phyloP scores from a whole-genome alignment of 768 basidiomycete genomes.

The Rhizopogon sp. region DNA sequence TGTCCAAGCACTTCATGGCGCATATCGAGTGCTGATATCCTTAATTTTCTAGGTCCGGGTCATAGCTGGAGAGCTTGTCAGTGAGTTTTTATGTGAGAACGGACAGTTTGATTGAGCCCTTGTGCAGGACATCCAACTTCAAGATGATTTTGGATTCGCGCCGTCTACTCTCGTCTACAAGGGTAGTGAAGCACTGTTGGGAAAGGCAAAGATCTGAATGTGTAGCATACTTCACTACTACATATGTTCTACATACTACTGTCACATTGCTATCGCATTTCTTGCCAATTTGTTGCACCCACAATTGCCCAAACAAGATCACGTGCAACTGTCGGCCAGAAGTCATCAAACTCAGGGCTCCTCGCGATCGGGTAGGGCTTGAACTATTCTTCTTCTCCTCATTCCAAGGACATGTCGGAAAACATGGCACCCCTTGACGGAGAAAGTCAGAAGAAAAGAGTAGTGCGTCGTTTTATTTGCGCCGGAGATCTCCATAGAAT shows the following conservation, averaged over 20 bases:
- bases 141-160: conserved; percentile 80
- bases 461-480: conserved; percentile 49
- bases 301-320: too few species aligned
- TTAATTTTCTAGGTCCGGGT: conserved; percentile 59
- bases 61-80: conserved; percentile 76
- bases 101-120: conserved; percentile 7
- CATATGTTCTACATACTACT: neutral
- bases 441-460: conserved; percentile 77
- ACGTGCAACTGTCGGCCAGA: neutral
- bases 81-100: conserved; percentile 18
- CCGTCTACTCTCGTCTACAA: conserved; percentile 79
- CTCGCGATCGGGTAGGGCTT: neutral
- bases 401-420: conserved; percentile 25
- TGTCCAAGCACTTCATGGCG: conserved; percentile 13
- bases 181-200: conserved; percentile 59
- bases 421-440: conserved; percentile 62
- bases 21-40: conserved; percentile 3
- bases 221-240: neutral
- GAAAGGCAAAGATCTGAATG: conserved; percentile 50
- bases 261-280: neutral
- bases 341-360: neutral
- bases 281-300: neutral
- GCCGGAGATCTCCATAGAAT: conserved; percentile 1
- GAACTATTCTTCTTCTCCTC: neutral
- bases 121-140: conserved; percentile 55